Evolutionary conservation across 768 basidiomycete species (phyloP).

Genomic region (Termitomyces sp.): DNA sequence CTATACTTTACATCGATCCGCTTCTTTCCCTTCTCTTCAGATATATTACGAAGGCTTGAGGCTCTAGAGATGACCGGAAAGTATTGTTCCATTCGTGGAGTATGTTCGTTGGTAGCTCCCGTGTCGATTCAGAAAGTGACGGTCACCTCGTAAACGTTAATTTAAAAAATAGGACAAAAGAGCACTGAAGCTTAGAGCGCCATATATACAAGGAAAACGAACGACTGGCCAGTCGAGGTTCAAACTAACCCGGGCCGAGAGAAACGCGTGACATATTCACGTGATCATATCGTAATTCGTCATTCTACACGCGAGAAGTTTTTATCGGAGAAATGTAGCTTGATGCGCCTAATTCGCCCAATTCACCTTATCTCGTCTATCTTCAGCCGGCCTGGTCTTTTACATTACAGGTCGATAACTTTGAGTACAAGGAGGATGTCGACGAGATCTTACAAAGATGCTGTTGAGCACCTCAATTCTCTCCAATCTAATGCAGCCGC

Average conservation of each 20-base stretch:
- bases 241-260: neutral
- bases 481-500: constrained; percentile 93
- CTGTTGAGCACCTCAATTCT: constrained; percentile 67
- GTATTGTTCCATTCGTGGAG: constrained; percentile 16
- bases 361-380: constrained; percentile 12
- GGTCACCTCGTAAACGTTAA: neutral
- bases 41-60: constrained; percentile 4
- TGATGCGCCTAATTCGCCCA: constrained; percentile 10
- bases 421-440: constrained; percentile 41
- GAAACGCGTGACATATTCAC: neutral
- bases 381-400: constrained; percentile 5
- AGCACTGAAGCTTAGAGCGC: neutral
- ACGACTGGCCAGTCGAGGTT: neutral
- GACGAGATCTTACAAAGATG: constrained; percentile 64
- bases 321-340: neutral
- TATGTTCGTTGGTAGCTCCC: neutral
- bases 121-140: neutral
- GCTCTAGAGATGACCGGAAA: constrained; percentile 18
- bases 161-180: neutral
- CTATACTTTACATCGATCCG: constrained; percentile 11
- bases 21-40: constrained; percentile 14
- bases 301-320: constrained; percentile 2
- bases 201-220: constrained; percentile 5
- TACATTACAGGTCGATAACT: neutral
- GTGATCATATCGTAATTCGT: constrained; percentile 9